Base-by-base conservation (phyloP, 176 grass and related monocot species). In the Pontederia crassipes region DNA sequence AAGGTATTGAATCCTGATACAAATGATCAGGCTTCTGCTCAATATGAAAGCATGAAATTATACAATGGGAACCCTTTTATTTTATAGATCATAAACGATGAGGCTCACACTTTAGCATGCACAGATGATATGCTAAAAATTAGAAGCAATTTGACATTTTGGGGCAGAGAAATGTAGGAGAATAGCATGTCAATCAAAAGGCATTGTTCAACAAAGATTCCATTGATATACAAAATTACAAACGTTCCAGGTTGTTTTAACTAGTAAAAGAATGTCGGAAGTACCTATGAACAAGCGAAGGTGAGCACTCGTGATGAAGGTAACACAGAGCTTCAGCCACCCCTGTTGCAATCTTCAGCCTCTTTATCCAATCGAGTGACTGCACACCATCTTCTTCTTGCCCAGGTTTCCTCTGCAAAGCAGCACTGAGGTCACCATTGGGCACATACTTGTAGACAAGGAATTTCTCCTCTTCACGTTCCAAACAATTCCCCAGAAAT, bases 301-400 rank as follows among this genome's bases (percentile, higher is more conserved):
- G 93, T 32, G 51, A 83, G 58, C 87, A 97, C 26, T 85, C 84
- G 5, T 97, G 62, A 28, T 96, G 93, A 67, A 97, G 82, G 80
- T 88, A 91, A 65, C 86, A 88, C 60, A 97, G 63, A 10, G 87
- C 93, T 76, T 97, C 84, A 45, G 84, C 84, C 16, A 91, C 55
- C 48, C 87, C 93, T 51, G 54, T 88, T 17, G 93, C 93, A 52
- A 97, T 83, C 75, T 97, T 97, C 71, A 97, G 68, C 66, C 93
- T 85, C 17, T 85, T 97, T 78, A 97, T 91, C 93, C 93, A 97
- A 76, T 97, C 93, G 70, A 97, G 78, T 15, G 93, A 91, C 8
- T 54, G 67, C 67, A 81, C 48, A 2, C 84, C 93, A 10, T 81
- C 81, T 57, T 11, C 28, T 69, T 74, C 64, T 3, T 13, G 27